Evolutionary conservation across 495 filamentous ascomycete species (phyloP).

Genomic region (Podospora pseudoanserina): DNA sequence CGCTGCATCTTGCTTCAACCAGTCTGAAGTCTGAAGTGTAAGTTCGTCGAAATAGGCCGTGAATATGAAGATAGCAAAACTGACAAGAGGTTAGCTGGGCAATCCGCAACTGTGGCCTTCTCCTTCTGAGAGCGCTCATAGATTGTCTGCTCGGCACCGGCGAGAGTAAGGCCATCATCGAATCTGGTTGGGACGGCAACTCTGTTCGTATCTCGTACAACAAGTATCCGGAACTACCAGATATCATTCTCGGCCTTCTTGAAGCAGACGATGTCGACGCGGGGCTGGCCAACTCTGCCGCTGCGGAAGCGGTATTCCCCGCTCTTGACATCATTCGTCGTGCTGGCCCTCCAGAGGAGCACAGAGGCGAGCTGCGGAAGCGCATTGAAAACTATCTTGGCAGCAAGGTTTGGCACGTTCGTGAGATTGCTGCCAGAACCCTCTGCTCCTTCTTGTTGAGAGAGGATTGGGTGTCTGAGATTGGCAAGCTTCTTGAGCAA

Average conservation of each 20-base stretch:
- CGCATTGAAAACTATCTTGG: slow-evolving; percentile 56
- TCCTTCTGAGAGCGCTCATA: slow-evolving; percentile 80
- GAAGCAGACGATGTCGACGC: slow-evolving; percentile 38
- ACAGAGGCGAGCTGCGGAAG: slow-evolving; percentile 41
- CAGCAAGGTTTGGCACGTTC: slow-evolving; percentile 80
- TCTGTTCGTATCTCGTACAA: slow-evolving; percentile 58
- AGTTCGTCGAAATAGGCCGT: slow-evolving; percentile 34
- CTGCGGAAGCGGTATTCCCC: slow-evolving; percentile 77
- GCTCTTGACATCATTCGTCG: slow-evolving; percentile 78
- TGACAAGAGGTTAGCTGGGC: slow-evolving; percentile 61
- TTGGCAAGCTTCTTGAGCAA: slow-evolving; percentile 45
- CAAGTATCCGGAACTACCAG: slow-evolving; percentile 67
- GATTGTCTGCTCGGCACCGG: slow-evolving; percentile 68
- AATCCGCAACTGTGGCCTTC: slow-evolving; percentile 85
- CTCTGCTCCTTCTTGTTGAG: slow-evolving; percentile 61
- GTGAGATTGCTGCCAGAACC: slow-evolving; percentile 84
- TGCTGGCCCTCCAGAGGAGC: slow-evolving; percentile 51
- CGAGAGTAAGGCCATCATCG: slow-evolving; percentile 49
- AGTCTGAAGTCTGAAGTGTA: slow-evolving; percentile 62
- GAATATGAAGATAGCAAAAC: slow-evolving; percentile 14
- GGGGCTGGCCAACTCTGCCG: slow-evolving; percentile 32
- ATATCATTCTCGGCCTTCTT: slow-evolving; percentile 65
- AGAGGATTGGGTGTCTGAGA: slow-evolving; percentile 47
- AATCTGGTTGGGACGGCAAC: slow-evolving; percentile 50
- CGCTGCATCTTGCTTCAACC: slow-evolving; percentile 67